These are phyloP conservation scores for Dacryopinax spathularia DNA, from an alignment of 768 basidiomycete genomes.

Conservation along the genomic window DNA sequence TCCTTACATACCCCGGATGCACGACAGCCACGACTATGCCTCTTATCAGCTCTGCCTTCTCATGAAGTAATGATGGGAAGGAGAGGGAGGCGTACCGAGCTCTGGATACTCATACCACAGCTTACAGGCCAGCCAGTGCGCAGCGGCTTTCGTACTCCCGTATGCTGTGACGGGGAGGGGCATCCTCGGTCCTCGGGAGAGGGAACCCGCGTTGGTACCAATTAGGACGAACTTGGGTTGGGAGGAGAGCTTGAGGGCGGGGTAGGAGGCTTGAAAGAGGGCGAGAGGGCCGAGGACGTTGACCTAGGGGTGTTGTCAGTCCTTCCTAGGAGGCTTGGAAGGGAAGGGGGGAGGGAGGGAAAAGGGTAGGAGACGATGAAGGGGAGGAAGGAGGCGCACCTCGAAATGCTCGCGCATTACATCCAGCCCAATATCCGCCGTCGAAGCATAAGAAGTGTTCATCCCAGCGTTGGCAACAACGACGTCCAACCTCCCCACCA, in stretches of 20 bases:
- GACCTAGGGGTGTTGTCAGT: neutral
- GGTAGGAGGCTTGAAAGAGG: constrained; percentile 13
- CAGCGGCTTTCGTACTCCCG: constrained; percentile 11
- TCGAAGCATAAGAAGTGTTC: neutral
- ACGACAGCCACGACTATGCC: too few species aligned
- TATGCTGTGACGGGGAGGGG: neutral
- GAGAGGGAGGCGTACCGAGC: neutral
- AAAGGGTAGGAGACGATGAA: neutral
- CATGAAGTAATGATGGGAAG: too few species aligned
- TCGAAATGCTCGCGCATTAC: neutral
- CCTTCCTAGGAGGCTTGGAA: too few species aligned
- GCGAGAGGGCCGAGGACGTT: constrained; percentile 15
- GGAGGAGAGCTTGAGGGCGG: constrained; percentile 5
- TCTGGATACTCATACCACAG: constrained; percentile 2
- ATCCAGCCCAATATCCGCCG: neutral
- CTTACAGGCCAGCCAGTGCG: constrained; percentile 8
- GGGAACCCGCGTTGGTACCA: neutral
- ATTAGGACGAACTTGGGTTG: constrained; percentile 11
- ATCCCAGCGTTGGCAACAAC: constrained; percentile 18
- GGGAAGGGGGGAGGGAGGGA: too few species aligned
- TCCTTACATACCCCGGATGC: too few species aligned
- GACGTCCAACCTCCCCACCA: constrained; percentile 13
- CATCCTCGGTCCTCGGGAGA: neutral
- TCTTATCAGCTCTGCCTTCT: too few species aligned
- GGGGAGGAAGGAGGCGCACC: neutral